These are phyloP conservation scores for Leccinum broughii DNA, from an alignment of 768 basidiomycete species.

Conservation along the genomic window DNA sequence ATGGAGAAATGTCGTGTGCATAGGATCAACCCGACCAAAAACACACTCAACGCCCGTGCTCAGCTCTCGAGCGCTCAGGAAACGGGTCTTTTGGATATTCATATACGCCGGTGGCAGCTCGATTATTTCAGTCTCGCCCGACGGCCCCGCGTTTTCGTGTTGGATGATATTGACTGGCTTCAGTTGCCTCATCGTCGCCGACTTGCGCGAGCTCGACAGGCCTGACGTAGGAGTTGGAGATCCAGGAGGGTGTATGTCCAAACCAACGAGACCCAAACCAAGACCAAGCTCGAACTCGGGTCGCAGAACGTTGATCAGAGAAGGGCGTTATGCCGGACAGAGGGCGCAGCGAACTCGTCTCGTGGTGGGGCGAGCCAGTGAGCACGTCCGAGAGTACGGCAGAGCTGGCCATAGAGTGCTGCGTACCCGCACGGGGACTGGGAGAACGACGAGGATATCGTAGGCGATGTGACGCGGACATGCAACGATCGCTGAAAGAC, in stretches of 20 bases:
- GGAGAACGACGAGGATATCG: conserved; percentile 40
- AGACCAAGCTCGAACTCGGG: conserved; percentile 44
- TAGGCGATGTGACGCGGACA: conserved; percentile 53
- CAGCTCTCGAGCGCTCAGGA: background rate
- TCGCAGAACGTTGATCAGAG: conserved; percentile 44
- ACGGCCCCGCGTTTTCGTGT: no score
- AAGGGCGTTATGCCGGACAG: conserved; percentile 25
- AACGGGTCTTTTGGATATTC: no score
- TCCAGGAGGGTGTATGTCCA: conserved; percentile 11
- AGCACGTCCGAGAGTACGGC: conserved; percentile 20
- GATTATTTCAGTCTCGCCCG: no score
- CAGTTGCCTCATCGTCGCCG: no score
- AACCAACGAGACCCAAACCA: no score
- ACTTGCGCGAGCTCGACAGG: conserved; percentile 16
- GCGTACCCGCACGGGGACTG: conserved; percentile 19
- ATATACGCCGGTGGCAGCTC: no score
- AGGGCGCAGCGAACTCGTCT: conserved; percentile 23
- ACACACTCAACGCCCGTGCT: background rate
- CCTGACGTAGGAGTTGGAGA: conserved; percentile 23
- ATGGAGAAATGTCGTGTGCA: no score
- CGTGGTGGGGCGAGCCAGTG: conserved; percentile 25
- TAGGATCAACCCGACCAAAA: no score
- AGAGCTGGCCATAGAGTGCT: conserved; percentile 20
- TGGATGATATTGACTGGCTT: no score
- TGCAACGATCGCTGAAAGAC: no score